Conservation (phyloP, 1,284 basidiomycete genomes). For the Mrakiaceae sp. region DNA sequence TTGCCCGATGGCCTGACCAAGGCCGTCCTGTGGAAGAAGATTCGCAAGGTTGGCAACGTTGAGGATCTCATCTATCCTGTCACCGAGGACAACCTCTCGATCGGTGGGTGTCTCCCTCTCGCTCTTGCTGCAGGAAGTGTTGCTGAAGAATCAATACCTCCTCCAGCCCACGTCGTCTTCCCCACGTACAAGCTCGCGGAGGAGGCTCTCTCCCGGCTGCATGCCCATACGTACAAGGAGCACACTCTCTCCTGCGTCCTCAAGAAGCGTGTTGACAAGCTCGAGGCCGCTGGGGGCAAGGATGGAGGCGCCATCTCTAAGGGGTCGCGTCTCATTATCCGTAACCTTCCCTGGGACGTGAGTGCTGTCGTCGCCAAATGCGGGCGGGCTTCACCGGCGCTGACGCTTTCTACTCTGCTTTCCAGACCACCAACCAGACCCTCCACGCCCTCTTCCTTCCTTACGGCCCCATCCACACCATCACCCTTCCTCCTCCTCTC, state of each 20-base stretch:
- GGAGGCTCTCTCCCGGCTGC: conserved; percentile 67
- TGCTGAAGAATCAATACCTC: not conserved
- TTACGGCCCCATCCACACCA: conserved; percentile 74
- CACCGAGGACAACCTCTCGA: conserved; percentile 22
- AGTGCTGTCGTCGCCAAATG: conserved; percentile 18
- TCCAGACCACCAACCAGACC: conserved; percentile 69
- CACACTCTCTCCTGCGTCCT: conserved; percentile 73
- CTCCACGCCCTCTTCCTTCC: conserved; percentile 78
- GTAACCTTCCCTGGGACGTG: conserved; percentile 69
- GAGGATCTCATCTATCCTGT: conserved; percentile 30
- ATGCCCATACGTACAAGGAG: conserved; percentile 90
- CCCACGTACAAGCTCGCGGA: conserved; percentile 57
- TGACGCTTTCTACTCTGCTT: conserved; percentile 5
- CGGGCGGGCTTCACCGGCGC: not conserved
- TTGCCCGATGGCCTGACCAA: conserved; percentile 57
- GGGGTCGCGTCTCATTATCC: conserved; percentile 75
- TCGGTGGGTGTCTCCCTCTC: conserved; percentile 18
- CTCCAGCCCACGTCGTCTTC: conserved; percentile 63
- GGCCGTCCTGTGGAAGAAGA: conserved; percentile 75
- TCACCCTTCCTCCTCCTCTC: conserved; percentile 57
- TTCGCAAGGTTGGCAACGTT: conserved; percentile 51
- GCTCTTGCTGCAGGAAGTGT: not conserved
- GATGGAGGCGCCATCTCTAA: conserved; percentile 37
- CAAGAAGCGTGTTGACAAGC: conserved; percentile 72
- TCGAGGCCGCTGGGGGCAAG: conserved; percentile 39